A percentile compares a stretch with the other conserved stretches of the same genome.
Conservation (phyloP, 768 basidiomycete genomes). For the Kwoniella newhampshirensis region DNA sequence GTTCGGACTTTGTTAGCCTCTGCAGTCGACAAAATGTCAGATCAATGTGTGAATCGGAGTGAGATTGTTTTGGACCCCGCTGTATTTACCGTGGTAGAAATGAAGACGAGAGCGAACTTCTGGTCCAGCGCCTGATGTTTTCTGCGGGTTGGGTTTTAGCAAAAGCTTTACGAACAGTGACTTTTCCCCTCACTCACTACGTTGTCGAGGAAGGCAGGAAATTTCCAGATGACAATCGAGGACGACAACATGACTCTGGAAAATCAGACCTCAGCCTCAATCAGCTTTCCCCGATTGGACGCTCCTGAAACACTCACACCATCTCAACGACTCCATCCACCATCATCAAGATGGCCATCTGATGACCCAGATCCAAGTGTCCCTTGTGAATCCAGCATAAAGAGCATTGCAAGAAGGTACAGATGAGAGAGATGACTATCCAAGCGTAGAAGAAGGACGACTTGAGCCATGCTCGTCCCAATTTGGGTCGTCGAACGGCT, state of each 20-base stretch:
- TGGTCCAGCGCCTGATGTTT: constrained; percentile 39
- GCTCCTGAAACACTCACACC: constrained; percentile 19
- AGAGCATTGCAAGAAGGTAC: constrained; percentile 4
- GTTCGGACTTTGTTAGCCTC: constrained; percentile 40
- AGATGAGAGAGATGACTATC: constrained; percentile 24
- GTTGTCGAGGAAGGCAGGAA: constrained; percentile 36
- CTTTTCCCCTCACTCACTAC: constrained; percentile 38
- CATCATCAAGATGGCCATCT: constrained; percentile 23
- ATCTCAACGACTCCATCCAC: constrained; percentile 26
- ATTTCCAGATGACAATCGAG: constrained; percentile 29
- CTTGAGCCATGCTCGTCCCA: constrained; percentile 25
- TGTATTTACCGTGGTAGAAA: constrained; percentile 33
- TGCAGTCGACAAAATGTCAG: background rate
- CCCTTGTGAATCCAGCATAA: constrained; percentile 18
- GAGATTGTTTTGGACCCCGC: background rate
- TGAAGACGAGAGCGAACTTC: constrained; percentile 38
- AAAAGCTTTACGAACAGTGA: too few species aligned
- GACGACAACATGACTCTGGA: constrained; percentile 24
- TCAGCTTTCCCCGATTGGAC: too few species aligned
- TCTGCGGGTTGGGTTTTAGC: constrained; percentile 16
- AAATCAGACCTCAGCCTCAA: background rate
- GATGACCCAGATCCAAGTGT: constrained; percentile 10
- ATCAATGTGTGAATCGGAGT: background rate
- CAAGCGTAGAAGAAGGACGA: constrained; percentile 35
- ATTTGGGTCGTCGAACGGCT: constrained; percentile 29